Conservation (phyloP, 2,329 filamentous ascomycete species). For the Neofusicoccum parvum region DNA sequence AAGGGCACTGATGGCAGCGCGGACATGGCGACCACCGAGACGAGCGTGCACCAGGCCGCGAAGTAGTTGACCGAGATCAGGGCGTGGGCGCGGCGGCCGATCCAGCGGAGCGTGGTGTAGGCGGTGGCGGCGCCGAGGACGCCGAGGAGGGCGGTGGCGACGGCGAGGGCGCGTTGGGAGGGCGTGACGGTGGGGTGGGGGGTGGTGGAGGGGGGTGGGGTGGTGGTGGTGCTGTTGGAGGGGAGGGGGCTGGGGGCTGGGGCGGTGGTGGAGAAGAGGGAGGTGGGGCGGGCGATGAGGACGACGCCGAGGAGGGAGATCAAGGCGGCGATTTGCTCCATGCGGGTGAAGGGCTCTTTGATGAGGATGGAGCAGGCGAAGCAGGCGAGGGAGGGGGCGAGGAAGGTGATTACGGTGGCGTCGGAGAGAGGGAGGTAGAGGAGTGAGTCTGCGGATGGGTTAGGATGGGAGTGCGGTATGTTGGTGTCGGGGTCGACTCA, state of each 20-base stretch:
- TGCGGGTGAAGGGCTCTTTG: constrained; percentile 75
- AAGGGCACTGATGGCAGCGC: constrained; percentile 62
- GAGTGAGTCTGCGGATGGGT: constrained; percentile 55
- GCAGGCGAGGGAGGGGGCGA: constrained; percentile 76
- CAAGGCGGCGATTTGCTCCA: constrained; percentile 74
- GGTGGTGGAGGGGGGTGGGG: constrained; percentile 26
- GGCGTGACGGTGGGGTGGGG: constrained; percentile 55
- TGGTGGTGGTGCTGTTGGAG: constrained; percentile 34
- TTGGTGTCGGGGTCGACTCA: constrained; percentile 34
- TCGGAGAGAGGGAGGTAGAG: constrained; percentile 83
- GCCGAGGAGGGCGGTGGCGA: constrained; percentile 72
- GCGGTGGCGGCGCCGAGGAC: constrained; percentile 75
- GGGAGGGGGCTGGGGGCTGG: constrained; percentile 34
- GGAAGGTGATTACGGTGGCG: constrained; percentile 86
- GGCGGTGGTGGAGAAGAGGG: constrained; percentile 51
- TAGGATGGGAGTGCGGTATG: constrained; percentile 28
- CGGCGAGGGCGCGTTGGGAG: constrained; percentile 68
- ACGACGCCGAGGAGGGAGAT: constrained; percentile 79
- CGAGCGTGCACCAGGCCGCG: constrained; percentile 67
- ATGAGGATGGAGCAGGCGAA: constrained; percentile 77
- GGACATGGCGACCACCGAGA: constrained; percentile 66
- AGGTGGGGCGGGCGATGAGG: constrained; percentile 74
- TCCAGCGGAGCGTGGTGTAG: constrained; percentile 75
- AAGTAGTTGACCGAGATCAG: constrained; percentile 90
- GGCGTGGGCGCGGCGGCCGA: constrained; percentile 77